Evolutionary conservation across 129 eudicot species (phyloP), one percentile per base, ranked within the genome.

Genomic region (Rutidosis leptorrhynchoides): DNA sequence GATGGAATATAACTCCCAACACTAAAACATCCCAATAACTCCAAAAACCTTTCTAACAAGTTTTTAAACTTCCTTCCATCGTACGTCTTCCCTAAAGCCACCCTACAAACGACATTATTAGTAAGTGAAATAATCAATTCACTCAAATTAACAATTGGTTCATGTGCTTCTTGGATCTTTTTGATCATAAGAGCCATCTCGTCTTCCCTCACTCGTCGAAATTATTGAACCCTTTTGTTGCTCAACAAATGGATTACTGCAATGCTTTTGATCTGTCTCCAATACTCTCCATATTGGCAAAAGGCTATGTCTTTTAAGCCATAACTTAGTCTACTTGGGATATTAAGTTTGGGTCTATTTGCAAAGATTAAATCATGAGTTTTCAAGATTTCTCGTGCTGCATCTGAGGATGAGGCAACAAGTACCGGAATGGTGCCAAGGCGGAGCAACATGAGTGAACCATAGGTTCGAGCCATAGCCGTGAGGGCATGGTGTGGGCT

Each of bases 311-410:
- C 78, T 26, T 37, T 78, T 1, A 43, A 22, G 14, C 61, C 46
- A 65, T 78, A 82, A 3, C 9, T 1, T 43, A 78, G 56, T 66
- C 29, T 74, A n/a, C 8, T 3, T 7, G 65, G 3, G 7, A 76
- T 30, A 26, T 14, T 66, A 12, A 32, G 8, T 17, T 53, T 16
- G 0, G 83, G 83, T 67, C 86, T 58, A 66, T 49, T 69, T 12
- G 78, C 21, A 35, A 78, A 80, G 32, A 33, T 21, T 2, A 73
- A 2, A 30, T 79, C 88, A 35, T 83, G 82, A 57, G 75, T 77
- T 65, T 83, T 79, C 88, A 80, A 64, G 54, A 81, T 70, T 37
- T 76, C 75, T 20, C 46, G 75, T 3, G 84, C 88, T n/a, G 70
- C 69, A 15, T 59, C 69, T 0, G 72, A 73, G 0, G 85, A 83